Base-by-base conservation (phyloP, 352 stramenopile genomes). In the Sclerospora graminicola region DNA sequence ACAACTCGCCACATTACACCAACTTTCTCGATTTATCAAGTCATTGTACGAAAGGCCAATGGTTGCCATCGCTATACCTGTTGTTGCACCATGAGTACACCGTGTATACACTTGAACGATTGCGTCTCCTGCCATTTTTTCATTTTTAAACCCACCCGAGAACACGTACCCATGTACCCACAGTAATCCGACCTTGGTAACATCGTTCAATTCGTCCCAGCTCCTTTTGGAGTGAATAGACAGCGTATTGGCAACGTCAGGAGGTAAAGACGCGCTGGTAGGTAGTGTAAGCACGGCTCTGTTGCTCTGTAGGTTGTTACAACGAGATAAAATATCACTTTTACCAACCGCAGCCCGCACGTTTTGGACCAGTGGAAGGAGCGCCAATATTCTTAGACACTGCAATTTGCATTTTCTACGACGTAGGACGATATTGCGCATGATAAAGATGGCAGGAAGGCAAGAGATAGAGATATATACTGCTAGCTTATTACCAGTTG, bases 81-180 rank as follows among this genome's bases (percentile, higher is more conserved):
- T 42, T 41, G 52, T 14, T 28, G 15, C 33, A 7, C 31, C 46
- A 26, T 32, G 26, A 11, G 27, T 29, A 19, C 68, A 78, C 1
- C 41, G 41, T 33, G 63, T 78, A 45, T 68, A 78, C 19, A 82
- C 69, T 37, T 69, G 35, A 15, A 66, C 4, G 1, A 70, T 19
- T 24, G 40, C 11, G 1, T 53, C 32, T 32, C 33, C 48, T 29
- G 45, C 39, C n/a, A 47, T 47, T 21, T 45, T 15, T 4, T 20
- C 41, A 13, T 45, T 60, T 57, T 41, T 57, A 6, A 40, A 53
- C 20, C 41, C 57, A 20, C 60, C 57, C 7, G 49, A 45, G 15
- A 71, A 52, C 14, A 73, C 65, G 57, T 74, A 78, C 2, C 65
- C 69, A 19, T 82, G 51, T 14, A 45, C 49, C 63, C 63, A 82